Conservation (phyloP, 306 rosid genomes). For the Alnus glutinosa region DNA sequence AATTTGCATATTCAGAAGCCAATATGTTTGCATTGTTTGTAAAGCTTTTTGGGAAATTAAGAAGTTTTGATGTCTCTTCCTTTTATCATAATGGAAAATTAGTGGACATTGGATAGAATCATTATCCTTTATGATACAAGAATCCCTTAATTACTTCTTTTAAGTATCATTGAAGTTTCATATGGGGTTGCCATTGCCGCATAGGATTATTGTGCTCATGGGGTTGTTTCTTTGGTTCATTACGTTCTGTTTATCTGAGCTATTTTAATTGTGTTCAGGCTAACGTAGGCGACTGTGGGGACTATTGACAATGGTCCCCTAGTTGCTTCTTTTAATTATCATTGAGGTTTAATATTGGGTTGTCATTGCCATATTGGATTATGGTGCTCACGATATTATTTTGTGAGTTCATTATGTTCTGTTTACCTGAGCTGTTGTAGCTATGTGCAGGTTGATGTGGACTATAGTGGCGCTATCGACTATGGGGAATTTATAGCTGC, state of each 20-base stretch:
- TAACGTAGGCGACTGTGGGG: constrained; percentile 39
- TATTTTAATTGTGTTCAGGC: constrained; percentile 60
- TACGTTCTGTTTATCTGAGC: constrained; percentile 32
- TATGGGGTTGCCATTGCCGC: too few species aligned
- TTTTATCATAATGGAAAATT: too few species aligned
- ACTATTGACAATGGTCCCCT: too few species aligned
- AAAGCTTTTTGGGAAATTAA: not conserved
- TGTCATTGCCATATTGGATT: too few species aligned
- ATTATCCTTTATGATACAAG: too few species aligned
- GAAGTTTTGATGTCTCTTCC: not conserved
- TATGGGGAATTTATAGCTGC: constrained; percentile 97
- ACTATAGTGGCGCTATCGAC: constrained; percentile 92
- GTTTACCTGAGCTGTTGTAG: constrained; percentile 36
- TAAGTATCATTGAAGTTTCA: not conserved
- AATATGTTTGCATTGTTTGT: not conserved
- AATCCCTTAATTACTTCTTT: too few species aligned
- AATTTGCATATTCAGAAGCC: not conserved
- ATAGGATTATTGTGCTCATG: too few species aligned
- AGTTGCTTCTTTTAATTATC: too few species aligned
- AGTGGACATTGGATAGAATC: too few species aligned
- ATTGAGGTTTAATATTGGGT: too few species aligned
- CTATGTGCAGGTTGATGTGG: constrained; percentile 87
- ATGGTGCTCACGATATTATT: too few species aligned
- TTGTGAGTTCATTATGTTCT: constrained; percentile 9
- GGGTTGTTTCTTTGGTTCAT: not conserved